Evolutionary conservation across 345 rosid species (phyloP).

Genomic region (Brassica cretica): DNA sequence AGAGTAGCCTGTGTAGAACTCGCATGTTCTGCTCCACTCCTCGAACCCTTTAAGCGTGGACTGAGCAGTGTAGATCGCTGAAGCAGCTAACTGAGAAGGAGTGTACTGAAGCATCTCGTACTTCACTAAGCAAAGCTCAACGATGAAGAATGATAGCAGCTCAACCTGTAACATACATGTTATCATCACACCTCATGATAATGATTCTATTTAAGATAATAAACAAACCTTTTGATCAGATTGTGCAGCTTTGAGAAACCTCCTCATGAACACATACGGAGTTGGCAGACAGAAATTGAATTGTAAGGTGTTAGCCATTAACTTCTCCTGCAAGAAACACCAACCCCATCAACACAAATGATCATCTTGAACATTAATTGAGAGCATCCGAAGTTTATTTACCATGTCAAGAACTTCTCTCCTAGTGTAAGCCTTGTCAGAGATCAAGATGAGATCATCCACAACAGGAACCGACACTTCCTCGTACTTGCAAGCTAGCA

Average conservation of each 20-base stretch:
- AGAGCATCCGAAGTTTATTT: neutral
- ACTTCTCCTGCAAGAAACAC: constrained; percentile 48
- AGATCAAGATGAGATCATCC: constrained; percentile 86
- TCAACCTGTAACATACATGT: constrained; percentile 56
- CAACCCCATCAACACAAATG: neutral
- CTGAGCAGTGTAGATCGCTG: constrained; percentile 74
- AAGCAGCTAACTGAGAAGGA: constrained; percentile 67
- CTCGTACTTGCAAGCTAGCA: constrained; percentile 97
- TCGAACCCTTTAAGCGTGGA: constrained; percentile 42
- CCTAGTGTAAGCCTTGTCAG: constrained; percentile 86
- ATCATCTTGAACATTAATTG: neutral
- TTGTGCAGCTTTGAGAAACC: constrained; percentile 88
- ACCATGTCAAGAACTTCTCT: constrained; percentile 95
- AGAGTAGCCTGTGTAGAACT: constrained; percentile 50
- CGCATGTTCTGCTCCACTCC: constrained; percentile 52
- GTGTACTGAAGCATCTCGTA: constrained; percentile 57
- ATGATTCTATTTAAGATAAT: neutral
- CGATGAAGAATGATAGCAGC: constrained; percentile 64
- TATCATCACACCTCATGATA: no score
- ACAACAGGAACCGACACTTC: constrained; percentile 98
- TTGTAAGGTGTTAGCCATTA: constrained; percentile 70
- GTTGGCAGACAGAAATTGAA: constrained; percentile 84
- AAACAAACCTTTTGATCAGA: constrained; percentile 75
- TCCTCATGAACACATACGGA: constrained; percentile 86
- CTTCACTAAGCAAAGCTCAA: constrained; percentile 61